Evolutionary conservation across 2,329 filamentous ascomycete genomes (phyloP).

Genomic region (Colletotrichum nymphaeae): DNA sequence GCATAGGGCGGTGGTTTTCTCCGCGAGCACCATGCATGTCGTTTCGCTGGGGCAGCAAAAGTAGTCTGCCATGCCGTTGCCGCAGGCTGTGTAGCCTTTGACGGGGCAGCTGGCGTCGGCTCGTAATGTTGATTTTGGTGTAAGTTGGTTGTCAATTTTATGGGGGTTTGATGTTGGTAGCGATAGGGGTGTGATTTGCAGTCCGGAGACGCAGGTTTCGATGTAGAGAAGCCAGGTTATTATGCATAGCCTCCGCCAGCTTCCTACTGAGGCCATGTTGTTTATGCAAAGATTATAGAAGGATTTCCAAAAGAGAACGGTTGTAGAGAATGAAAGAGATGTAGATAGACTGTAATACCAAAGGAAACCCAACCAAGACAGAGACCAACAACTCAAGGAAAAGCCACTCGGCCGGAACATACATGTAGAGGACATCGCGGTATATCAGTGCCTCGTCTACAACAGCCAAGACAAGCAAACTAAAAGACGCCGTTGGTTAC

Average conservation of each 20-base stretch:
- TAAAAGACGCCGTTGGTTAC: slow-evolving; percentile 7
- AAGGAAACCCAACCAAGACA: neutral
- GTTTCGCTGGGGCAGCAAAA: slow-evolving; percentile 73
- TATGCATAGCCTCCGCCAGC: slow-evolving; percentile 13
- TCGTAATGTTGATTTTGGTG: slow-evolving; percentile 2
- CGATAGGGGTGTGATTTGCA: neutral
- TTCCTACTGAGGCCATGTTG: slow-evolving; percentile 2
- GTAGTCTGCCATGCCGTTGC: slow-evolving; percentile 61
- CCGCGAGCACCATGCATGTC: slow-evolving; percentile 71
- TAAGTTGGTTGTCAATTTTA: neutral
- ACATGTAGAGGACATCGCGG: neutral
- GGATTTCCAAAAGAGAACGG: neutral
- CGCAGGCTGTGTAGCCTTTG: slow-evolving; percentile 23
- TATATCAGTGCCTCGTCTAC: slow-evolving; percentile 22
- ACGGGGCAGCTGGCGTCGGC: slow-evolving; percentile 27
- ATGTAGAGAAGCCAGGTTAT: slow-evolving; percentile 17
- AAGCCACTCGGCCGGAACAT: slow-evolving; percentile 10
- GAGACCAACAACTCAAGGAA: neutral
- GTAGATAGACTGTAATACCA: neutral
- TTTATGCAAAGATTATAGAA: neutral
- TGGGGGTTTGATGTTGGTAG: neutral
- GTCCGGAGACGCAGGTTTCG: neutral
- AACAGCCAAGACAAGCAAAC: neutral
- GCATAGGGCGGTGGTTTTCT: slow-evolving; percentile 74
- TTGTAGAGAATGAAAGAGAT: neutral